Evolutionary conservation across 306 rosid species (phyloP), one percentile per base, ranked within the genome.

Genomic region (Dryas drummondii): DNA sequence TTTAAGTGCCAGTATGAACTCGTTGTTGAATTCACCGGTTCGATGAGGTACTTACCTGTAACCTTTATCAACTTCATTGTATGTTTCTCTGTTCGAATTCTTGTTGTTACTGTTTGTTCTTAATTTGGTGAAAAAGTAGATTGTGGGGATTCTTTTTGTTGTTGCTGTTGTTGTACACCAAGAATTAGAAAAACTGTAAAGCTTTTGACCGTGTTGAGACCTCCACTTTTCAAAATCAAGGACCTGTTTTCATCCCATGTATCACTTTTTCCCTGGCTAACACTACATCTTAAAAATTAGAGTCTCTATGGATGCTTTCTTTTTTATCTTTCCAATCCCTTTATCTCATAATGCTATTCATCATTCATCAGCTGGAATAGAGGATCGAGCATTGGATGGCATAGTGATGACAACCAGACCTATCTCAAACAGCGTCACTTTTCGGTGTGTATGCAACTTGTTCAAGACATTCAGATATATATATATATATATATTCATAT

Each of bases 361-460:
- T 66, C 14, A 37, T 76, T 76, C 55, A 69, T 83, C 88, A 91
- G 98, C 75, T 94, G 97, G 97, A 76, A 75, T 58, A 86, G 65
- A 83, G 98, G 97, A 71, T 86, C 98, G 54, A 87, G 88, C 89
- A 94, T 94, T 82, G 98, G 97, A 66, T 94, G 97, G 96, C 98
- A 94, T 81, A 88, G 96, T 79, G 98, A 94, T 77, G 96, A 94
- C 80, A 94, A 94, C 79, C 79, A 93, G 67, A 91, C 96, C 12
- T 94, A 94, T 73, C 90, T 94, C 52, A 88, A 85, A 71, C 97
- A 94, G 74, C 94, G 97, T 0, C 88, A 90, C 70, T 91, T 88
- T 83, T 75, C 98, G 77, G 98, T 94, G 45, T 41, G 94, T 82
- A 26, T 66, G 56, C 68, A 41, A 44, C 57, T 71, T 57, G 6